phyloP scores from a whole-genome alignment of 208 protist genomes.

The Lotmaria passim region DNA sequence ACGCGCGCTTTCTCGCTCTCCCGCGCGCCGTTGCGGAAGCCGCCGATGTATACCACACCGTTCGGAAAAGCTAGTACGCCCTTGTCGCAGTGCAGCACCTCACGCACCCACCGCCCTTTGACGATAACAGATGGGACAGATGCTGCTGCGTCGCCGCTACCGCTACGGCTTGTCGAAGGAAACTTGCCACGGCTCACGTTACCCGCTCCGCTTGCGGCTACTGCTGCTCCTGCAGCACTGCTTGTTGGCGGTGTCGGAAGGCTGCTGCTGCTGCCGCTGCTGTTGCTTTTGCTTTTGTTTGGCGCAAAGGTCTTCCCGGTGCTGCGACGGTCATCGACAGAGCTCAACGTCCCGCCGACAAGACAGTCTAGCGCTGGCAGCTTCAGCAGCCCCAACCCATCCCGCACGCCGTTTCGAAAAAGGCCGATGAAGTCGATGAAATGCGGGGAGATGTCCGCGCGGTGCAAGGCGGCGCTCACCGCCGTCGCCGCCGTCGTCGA shows the following conservation, averaged over 20 bases:
- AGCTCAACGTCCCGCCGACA: constrained; percentile 23
- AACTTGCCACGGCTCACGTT: neutral
- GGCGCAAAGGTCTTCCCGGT: constrained; percentile 2
- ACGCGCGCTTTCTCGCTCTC: constrained; percentile 34
- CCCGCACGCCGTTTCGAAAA: constrained; percentile 69
- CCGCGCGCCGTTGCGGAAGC: constrained; percentile 55
- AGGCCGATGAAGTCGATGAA: constrained; percentile 80
- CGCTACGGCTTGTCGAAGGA: neutral
- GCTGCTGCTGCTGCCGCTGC: neutral
- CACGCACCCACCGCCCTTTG: constrained; percentile 67
- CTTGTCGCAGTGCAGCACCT: constrained; percentile 59
- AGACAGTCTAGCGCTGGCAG: constrained; percentile 46
- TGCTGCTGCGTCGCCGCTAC: neutral
- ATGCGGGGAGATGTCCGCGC: constrained; percentile 17
- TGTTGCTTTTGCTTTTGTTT: neutral
- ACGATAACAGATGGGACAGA: constrained; percentile 39
- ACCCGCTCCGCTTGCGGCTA: neutral
- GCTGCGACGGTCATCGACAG: constrained; percentile 10
- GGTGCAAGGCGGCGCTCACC: constrained; percentile 1
- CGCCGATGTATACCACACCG: constrained; percentile 80
- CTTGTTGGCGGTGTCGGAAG: too few relatives aligned
- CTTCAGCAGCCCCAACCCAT: constrained; percentile 75
- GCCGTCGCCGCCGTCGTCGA: neutral
- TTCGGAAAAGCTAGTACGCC: constrained; percentile 78
- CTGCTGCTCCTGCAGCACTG: neutral